Conservation (phyloP, 257 asterid species). For the Salvia hispanica region DNA sequence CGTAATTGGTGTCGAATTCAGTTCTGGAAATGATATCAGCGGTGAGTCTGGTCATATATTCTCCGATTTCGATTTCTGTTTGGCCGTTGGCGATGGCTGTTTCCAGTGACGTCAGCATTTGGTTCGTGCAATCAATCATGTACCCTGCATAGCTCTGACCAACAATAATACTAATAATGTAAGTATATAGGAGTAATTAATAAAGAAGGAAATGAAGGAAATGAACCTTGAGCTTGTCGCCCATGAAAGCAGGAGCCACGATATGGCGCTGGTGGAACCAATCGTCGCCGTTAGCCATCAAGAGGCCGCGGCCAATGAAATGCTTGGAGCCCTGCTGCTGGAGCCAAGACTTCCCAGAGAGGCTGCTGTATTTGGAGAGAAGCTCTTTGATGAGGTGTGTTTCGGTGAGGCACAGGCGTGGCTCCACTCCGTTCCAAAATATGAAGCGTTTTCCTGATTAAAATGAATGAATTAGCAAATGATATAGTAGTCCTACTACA, state of each 20-base stretch:
- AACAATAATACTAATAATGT: too few relatives aligned
- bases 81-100: conserved; percentile 45
- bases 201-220: too few relatives aligned
- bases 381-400: conserved; percentile 69
- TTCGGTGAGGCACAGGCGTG: conserved; percentile 78
- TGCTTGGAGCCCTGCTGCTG: conserved; percentile 86
- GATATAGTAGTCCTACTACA: too few relatives aligned
- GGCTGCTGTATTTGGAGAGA: conserved; percentile 57
- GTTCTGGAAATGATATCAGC: conserved; percentile 91
- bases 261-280: conserved; percentile 92
- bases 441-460: conserved; percentile 83
- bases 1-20: conserved; percentile 71
- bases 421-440: conserved; percentile 85
- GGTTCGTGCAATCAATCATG: conserved; percentile 78
- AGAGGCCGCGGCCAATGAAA: conserved; percentile 79
- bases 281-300: conserved; percentile 93
- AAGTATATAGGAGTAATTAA: too few relatives aligned
- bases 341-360: conserved; percentile 83
- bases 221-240: conserved; percentile 72
- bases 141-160: conserved; percentile 72
- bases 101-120: conserved; percentile 54
- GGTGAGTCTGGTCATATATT: conserved; percentile 70
- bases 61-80: conserved; percentile 74
- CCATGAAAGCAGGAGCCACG: conserved; percentile 92
- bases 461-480: too few relatives aligned